Base-by-base conservation (phyloP, 257 asterid species). In the Nicotiana obtusifolia region DNA sequence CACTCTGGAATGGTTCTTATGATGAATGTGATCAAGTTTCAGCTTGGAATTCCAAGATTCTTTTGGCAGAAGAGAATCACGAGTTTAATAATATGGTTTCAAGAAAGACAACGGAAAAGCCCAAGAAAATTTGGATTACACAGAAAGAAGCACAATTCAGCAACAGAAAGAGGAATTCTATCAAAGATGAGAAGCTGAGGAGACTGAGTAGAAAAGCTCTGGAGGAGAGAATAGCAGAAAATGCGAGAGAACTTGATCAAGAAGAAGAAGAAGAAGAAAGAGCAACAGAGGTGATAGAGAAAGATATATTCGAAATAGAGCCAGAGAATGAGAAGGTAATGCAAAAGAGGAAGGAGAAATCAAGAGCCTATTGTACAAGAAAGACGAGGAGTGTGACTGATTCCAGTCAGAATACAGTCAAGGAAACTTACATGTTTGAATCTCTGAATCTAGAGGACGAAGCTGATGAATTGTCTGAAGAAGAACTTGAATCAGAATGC, bases 51-150 rank as follows among this genome's bases (percentile, higher is more conserved):
- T 84, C 75, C 24, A 79, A 53, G 84, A 62, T 81, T 20, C 62
- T 61, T 14, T 64, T 30, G 28, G 89, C 84, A 33, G 87, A 52
- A 13, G 86, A 83, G 31, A 54, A 54, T 28, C 76, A 59, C 60
- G 89, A 79, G 76, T 88, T 86, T 17, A 85, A 76, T 24, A 89
- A 83, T 77, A 87, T 84, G 92, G 89, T 89, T 33, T 71, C 80
- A 5, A 87, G 80, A 78, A 85, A 61, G 86, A 71, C 61, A 83
- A 86, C 75, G 15, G 90, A 80, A 33, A 84, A 67, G 78, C 80
- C 81, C 30, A 59, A 81, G 7, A 84, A 82, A 66, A 61, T 71
- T 83, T 76, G 64, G 49, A 77, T 5, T 85, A 17, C 49, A 20
- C 73, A 19, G 28, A 78, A 81, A 67, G 69, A 77, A 82, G 82